A percentile compares a stretch with the other conserved stretches of the same genome.
Evolutionary conservation across 768 basidiomycete genomes (phyloP).

Genomic region (Pulveroboletus sp.): DNA sequence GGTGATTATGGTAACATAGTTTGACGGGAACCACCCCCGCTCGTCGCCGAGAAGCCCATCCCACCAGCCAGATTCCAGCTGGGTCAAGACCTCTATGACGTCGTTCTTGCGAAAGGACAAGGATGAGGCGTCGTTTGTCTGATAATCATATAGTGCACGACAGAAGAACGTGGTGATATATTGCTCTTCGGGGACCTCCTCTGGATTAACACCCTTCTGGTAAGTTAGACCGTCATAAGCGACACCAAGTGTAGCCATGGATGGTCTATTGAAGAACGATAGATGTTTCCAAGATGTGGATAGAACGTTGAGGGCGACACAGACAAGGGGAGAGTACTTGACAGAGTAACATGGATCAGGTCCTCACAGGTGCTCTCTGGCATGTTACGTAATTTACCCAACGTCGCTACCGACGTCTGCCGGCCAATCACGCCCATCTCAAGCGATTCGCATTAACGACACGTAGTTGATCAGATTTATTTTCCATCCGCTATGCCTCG

Average conservation of each 20-base stretch:
- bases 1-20: conserved; percentile 79
- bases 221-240: conserved; percentile 19
- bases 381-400: conserved; percentile 25
- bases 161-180: conserved; percentile 75
- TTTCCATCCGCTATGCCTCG: not conserved
- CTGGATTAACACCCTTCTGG: conserved; percentile 21
- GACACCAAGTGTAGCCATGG: conserved; percentile 25
- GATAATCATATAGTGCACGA: conserved; percentile 87
- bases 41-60: conserved; percentile 87
- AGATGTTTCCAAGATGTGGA: not conserved
- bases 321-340: conserved; percentile 7
- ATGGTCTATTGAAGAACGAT: conserved; percentile 1
- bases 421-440: conserved; percentile 6
- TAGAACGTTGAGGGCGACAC: conserved; percentile 10
- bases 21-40: conserved; percentile 96
- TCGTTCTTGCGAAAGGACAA: conserved; percentile 84
- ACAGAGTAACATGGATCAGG: conserved; percentile 15
- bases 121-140: conserved; percentile 82
- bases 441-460: not conserved
- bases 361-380: conserved; percentile 7
- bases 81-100: conserved; percentile 89
- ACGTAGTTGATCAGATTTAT: not conserved
- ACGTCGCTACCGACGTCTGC: conserved; percentile 13
- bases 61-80: conserved; percentile 96
- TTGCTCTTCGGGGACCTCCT: conserved; percentile 47